Evolutionary conservation across 208 protist genomes (phyloP), one percentile per base, ranked within the genome.

Genomic region (Vickermania spadyakhi): DNA sequence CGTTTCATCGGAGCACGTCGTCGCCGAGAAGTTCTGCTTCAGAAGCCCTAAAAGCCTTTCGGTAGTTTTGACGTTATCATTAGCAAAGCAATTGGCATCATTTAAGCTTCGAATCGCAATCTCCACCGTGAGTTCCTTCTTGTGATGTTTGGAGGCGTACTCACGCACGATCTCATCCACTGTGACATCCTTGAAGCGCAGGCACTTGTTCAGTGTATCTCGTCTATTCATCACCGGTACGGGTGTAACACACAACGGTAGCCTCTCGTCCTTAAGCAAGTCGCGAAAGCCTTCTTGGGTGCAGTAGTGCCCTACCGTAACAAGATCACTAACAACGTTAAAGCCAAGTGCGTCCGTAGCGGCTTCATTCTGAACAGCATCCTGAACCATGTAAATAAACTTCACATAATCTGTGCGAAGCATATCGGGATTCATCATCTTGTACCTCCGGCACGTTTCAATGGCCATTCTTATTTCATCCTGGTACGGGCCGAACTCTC

Each of bases 391-490:
- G 66, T 92, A 96, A 26, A 96, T 72, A 28, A 96, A 91, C 72
- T 96, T 96, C 26, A 91, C 89, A 62, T 97, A 97, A 62, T 93
- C 86, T 31, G 78, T 89, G 45, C 93, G 85, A 64, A 97, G 83
- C 70, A 93, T 71, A 65, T 97, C 93, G 0, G 91, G 91, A 70
- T 97, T 97, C 91, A 96, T 96, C 55, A 96, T 96, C 65, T 97
- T 97, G 62, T 96, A 95, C 36, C 93, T 77, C 31, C 93, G 68
- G 56, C 72, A 93, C 52, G 89, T 77, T 73, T 96, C 89, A 56
- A 96, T 74, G 0, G 84, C 73, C 18, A 72, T 61, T 27, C 70
- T 67, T 41, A 96, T 88, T 27, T 87, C 73, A 14, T 66, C 59
- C 70, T 73, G 60, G 64, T 91, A 90, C 11, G 75, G 69, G n/a